Conservation (phyloP, 495 filamentous ascomycete species). For the Rusavskia elegans region DNA sequence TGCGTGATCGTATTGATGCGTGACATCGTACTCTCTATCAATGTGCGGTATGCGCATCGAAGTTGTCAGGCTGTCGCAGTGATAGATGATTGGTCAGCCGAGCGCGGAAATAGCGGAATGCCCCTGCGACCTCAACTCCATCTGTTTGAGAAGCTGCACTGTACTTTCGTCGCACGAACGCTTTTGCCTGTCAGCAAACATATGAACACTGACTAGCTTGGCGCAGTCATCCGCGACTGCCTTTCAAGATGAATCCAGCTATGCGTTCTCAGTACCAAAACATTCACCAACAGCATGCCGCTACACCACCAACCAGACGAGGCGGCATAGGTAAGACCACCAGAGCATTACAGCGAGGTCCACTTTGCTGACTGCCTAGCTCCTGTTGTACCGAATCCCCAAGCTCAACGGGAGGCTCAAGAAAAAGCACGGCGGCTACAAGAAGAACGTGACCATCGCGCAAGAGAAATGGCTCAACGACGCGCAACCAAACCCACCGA, state of each 20-base stretch:
- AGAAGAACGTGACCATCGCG: background rate
- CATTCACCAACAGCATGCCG: background rate
- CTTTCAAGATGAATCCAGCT: background rate
- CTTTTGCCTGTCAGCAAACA: background rate
- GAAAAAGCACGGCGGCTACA: background rate
- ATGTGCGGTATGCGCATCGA: too few relatives aligned
- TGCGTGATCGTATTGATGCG: too few relatives aligned
- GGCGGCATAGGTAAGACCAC: background rate
- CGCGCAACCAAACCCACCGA: constrained; percentile 81
- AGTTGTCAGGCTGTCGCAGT: too few relatives aligned
- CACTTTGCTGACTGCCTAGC: background rate
- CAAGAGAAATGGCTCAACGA: constrained; percentile 51
- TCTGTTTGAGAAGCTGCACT: background rate
- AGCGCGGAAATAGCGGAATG: too few relatives aligned
- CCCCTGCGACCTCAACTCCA: too few relatives aligned
- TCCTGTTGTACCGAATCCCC: background rate
- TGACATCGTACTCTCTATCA: too few relatives aligned
- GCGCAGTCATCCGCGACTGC: background rate
- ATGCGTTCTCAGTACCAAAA: background rate
- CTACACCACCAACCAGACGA: background rate
- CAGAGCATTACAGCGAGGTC: background rate
- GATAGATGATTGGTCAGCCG: too few relatives aligned
- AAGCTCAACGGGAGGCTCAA: background rate
- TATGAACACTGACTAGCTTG: background rate
- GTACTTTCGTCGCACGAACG: background rate